Base-by-base conservation (phyloP, 805 yeast genomes). In the Candida glaebosa region DNA sequence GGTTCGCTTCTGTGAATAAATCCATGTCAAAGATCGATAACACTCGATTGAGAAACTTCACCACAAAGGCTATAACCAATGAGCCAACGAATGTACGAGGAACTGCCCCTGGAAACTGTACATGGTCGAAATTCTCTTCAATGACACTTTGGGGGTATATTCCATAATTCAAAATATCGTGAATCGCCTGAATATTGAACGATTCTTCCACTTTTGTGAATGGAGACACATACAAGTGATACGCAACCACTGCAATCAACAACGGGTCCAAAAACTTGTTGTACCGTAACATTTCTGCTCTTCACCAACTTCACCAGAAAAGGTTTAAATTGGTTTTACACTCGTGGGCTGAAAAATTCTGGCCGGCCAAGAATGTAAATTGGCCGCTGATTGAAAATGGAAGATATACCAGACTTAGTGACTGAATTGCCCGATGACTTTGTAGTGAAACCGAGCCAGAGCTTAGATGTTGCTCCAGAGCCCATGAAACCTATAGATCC, bases 151-250 rank as follows among this genome's bases (percentile, higher is more conserved):
- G 42, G 10, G 70, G 65, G 30, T 48, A 55, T 1, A 65, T 48
- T 1, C 96, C 96, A 56, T 79, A 73, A 47, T 75, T 73, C 38
- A 87, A 48, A 33, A 89, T 69, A 53, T 91, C 97, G 56, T 90
- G 89, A 32, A 87, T 70, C 0, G 97, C 97, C 54, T 91, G 97
- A 34, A 87, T 68, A 51, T 83, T 87, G 71, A 91, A 91, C 20
- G 96, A 87, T 59, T 91, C 98, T 58, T 91, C 97, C 0, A 91
- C 96, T 62, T 91, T 91, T 1, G 97, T 84, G 61, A 67, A 87
- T 0, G 96, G 97, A 0, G 96, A 74, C 1, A 76, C 51, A 8
- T 67, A 47, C 45, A 84, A 51, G 56, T 82, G 81, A 36, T 63
- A 61, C 2, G 70, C 57, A 8, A 84, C 70, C 4, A 74, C 57